Evolutionary conservation across 2,329 filamentous ascomycete genomes (phyloP), one percentile per base, ranked within the genome.

Genomic region (Talaromyces islandicus): DNA sequence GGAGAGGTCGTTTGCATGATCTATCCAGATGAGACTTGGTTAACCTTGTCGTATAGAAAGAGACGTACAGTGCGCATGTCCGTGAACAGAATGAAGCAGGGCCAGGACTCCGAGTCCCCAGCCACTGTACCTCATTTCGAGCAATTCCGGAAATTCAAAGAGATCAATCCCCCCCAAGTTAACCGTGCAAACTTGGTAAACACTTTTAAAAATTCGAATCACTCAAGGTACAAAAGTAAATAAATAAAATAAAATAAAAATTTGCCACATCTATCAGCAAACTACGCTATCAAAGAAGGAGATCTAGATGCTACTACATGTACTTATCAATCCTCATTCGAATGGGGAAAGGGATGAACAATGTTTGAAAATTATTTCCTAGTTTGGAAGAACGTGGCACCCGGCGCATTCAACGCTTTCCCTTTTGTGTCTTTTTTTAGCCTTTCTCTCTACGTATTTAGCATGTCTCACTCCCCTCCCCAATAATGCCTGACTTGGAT

Each of bases 61-160:
- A 4, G 12, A 51, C 67, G 61, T 63, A 73, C 71, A 66, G 57
- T 66, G 61, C 30, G 63, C 60, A 57, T 69, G 66, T 2, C 66
- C 68, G 50, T 59, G 57, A 60, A 62, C 65, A 41, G 64, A 59
- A 60, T 46, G 60, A 59, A 60, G 61, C 46, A 65, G 59, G 38
- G 64, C 60, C 59, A 64, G 57, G 59, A 64, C 64, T 58, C 67
- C 64, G 63, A 67, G 58, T 50, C 64, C 58, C 64, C 56, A 58
- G 57, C 62, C 32, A 61, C 64, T 30, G 46, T 61, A 62, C 59
- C 60, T 65, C 66, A 64, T 68, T 57, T 59, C 46, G 53, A 30
- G 11, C 17, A 30, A 19, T 19, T 30, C 32, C n/a, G 10, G 35
- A 38, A 12, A n/a, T 7, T n/a, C 35, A 12, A 35, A 35, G 32